phyloP scores from a whole-genome alignment of 345 rosid genomes.

The Anacardium occidentale region DNA sequence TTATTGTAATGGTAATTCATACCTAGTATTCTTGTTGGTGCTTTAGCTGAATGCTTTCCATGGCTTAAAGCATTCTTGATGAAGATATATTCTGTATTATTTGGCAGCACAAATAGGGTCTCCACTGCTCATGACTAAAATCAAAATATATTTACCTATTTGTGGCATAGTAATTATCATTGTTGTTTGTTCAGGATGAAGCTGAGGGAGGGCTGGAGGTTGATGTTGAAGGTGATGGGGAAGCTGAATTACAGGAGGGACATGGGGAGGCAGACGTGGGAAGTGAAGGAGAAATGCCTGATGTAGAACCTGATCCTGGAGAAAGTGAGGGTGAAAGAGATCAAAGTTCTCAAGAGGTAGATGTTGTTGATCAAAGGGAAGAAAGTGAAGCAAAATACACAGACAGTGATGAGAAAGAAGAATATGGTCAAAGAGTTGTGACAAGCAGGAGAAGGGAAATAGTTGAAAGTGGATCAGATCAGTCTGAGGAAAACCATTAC shows the following conservation, averaged over 20 bases:
- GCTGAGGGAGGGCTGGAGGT: slow-evolving; percentile 73
- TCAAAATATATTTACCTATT: background rate
- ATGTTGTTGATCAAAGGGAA: slow-evolving; percentile 61
- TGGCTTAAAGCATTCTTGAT: background rate
- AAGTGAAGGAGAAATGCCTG: slow-evolving; percentile 65
- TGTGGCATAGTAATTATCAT: background rate
- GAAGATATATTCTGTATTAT: background rate
- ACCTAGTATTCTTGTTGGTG: background rate
- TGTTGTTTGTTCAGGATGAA: slow-evolving; percentile 53
- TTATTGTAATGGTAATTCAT: background rate
- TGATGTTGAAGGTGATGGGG: slow-evolving; percentile 42
- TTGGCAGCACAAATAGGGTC: background rate
- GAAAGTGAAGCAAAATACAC: slow-evolving; percentile 69
- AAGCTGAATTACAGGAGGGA: slow-evolving; percentile 51
- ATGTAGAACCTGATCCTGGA: slow-evolving; percentile 70
- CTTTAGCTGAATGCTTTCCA: background rate
- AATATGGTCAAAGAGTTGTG: slow-evolving; percentile 56
- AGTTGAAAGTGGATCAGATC: slow-evolving; percentile 84
- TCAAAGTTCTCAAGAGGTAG: slow-evolving; percentile 72
- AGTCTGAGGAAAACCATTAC: slow-evolving; percentile 72
- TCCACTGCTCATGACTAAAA: background rate
- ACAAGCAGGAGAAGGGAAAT: slow-evolving; percentile 60
- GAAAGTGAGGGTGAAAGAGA: slow-evolving; percentile 97
- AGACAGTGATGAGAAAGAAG: slow-evolving; percentile 74
- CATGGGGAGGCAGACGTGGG: slow-evolving; percentile 66